Evolutionary conservation across 352 stramenopile species (phyloP).

Genomic region (Phytophthora pistaciae): DNA sequence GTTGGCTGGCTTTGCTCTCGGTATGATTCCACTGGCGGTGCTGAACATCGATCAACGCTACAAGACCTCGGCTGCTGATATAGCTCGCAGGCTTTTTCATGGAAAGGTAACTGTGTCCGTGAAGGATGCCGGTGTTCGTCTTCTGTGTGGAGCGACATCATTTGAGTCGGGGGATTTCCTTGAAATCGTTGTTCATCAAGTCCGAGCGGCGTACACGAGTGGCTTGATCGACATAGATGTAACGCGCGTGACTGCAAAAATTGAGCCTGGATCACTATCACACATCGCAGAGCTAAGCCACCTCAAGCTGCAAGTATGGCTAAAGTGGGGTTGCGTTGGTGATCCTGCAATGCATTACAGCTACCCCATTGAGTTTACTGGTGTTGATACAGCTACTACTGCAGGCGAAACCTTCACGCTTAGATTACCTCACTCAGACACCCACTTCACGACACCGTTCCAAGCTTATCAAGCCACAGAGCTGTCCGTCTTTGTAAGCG

Average conservation of each 20-base stretch:
- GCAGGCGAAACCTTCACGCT: slow-evolving; percentile 21
- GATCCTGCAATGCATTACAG: slow-evolving; percentile 52
- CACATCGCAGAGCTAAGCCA: slow-evolving; percentile 70
- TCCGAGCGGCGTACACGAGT: slow-evolving; percentile 44
- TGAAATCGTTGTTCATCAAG: slow-evolving; percentile 47
- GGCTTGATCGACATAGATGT: slow-evolving; percentile 50
- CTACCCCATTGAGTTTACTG: slow-evolving; percentile 55
- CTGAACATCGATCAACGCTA: slow-evolving; percentile 57
- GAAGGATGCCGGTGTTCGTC: slow-evolving; percentile 49
- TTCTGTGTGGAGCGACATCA: slow-evolving; percentile 53
- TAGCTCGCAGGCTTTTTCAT: slow-evolving; percentile 64
- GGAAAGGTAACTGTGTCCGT: slow-evolving; percentile 52
- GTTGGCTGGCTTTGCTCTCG: slow-evolving; percentile 39
- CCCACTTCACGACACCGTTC: slow-evolving; percentile 10
- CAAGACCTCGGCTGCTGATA: slow-evolving; percentile 57
- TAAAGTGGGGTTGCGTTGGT: slow-evolving; percentile 49
- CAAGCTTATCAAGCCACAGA: slow-evolving; percentile 44
- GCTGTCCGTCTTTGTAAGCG: slow-evolving; percentile 54
- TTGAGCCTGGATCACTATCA: slow-evolving; percentile 72
- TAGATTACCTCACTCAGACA: neutral
- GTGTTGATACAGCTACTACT: slow-evolving; percentile 6
- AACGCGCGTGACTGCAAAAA: slow-evolving; percentile 59
- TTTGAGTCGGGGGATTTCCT: slow-evolving; percentile 70
- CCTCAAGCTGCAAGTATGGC: slow-evolving; percentile 53
- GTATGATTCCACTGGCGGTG: slow-evolving; percentile 49